These are phyloP conservation scores for Solanum verrucosum DNA, from an alignment of 257 asterid genomes.

Conservation along the genomic window DNA sequence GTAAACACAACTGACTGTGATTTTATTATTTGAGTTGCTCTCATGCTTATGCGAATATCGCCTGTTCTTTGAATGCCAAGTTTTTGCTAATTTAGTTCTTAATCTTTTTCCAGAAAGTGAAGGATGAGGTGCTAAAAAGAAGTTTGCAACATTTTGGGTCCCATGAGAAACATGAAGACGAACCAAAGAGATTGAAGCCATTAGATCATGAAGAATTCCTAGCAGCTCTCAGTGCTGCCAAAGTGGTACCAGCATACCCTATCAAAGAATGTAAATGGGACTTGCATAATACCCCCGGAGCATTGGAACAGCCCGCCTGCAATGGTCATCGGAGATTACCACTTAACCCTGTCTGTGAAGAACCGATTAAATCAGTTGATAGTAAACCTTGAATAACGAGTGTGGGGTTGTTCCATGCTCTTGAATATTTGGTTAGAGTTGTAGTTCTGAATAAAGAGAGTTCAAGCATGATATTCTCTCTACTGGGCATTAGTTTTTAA, in stretches of 20 bases:
- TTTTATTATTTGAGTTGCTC: background rate
- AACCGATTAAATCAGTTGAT: conserved; percentile 25
- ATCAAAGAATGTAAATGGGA: conserved; percentile 27
- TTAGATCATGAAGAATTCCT: conserved; percentile 51
- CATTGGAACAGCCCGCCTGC: conserved; percentile 7
- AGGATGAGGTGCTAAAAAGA: conserved; percentile 50
- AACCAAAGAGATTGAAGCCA: conserved; percentile 36
- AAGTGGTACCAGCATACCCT: conserved; percentile 10
- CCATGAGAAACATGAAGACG: conserved; percentile 17
- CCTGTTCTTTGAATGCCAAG: background rate
- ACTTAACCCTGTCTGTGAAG: conserved; percentile 27
- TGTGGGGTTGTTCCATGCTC: background rate
- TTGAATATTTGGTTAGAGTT: background rate
- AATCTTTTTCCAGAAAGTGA: conserved; percentile 44
- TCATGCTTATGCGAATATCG: background rate
- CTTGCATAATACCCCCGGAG: conserved; percentile 26
- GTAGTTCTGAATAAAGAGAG: conserved; percentile 1
- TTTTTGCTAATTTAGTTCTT: background rate
- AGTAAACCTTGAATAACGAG: conserved; percentile 13
- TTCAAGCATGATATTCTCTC: background rate
- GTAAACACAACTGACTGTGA: background rate
- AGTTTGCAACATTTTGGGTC: conserved; percentile 14
- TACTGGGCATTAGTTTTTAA: background rate
- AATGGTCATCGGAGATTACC: conserved; percentile 22
- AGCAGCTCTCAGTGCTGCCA: conserved; percentile 37